A percentile compares a stretch with the other conserved stretches of the same genome.
Evolutionary conservation across 768 basidiomycete species (phyloP).

Genomic region (Phlegmacium glaucopus): DNA sequence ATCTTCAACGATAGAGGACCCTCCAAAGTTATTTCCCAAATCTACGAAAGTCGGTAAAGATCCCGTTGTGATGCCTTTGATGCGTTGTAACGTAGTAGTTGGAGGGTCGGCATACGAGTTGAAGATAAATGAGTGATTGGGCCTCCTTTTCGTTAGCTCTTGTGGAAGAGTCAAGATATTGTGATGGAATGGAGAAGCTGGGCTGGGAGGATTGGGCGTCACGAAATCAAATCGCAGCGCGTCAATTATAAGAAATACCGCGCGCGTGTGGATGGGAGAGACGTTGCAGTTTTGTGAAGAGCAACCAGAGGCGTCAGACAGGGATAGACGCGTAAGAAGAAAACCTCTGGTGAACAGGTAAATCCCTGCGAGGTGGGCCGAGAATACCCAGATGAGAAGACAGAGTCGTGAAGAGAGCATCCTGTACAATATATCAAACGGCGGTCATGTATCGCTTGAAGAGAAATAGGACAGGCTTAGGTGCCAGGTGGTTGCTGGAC

Average conservation of each 20-base stretch:
- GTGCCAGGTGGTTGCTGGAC: too few species aligned
- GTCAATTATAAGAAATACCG: slow-evolving; percentile 87
- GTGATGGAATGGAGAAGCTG: slow-evolving; percentile 71
- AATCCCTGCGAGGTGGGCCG: slow-evolving; percentile 74
- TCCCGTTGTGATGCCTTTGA: slow-evolving; percentile 94
- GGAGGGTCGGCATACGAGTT: slow-evolving; percentile 93
- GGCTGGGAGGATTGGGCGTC: slow-evolving; percentile 61
- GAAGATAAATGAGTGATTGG: slow-evolving; percentile 79
- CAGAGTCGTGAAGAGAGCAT: slow-evolving; percentile 8
- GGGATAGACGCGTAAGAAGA: slow-evolving; percentile 74
- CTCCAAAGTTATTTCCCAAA: slow-evolving; percentile 90
- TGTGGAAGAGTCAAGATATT: slow-evolving; percentile 77
- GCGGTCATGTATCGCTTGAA: too few species aligned
- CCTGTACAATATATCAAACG: too few species aligned
- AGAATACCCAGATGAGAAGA: slow-evolving; percentile 52
- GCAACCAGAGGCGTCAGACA: slow-evolving; percentile 53
- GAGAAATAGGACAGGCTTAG: too few species aligned
- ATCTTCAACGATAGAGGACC: slow-evolving; percentile 82
- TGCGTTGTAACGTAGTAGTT: slow-evolving; percentile 89
- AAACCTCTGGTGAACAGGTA: slow-evolving; percentile 93
- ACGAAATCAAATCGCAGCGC: slow-evolving; percentile 94
- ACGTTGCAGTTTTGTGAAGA: slow-evolving; percentile 40
- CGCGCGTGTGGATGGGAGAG: slow-evolving; percentile 68
- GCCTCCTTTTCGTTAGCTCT: slow-evolving; percentile 60
- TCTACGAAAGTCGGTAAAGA: slow-evolving; percentile 96